phyloP scores from a whole-genome alignment of 495 filamentous ascomycete species.

The Aspergillus kassunensis region DNA sequence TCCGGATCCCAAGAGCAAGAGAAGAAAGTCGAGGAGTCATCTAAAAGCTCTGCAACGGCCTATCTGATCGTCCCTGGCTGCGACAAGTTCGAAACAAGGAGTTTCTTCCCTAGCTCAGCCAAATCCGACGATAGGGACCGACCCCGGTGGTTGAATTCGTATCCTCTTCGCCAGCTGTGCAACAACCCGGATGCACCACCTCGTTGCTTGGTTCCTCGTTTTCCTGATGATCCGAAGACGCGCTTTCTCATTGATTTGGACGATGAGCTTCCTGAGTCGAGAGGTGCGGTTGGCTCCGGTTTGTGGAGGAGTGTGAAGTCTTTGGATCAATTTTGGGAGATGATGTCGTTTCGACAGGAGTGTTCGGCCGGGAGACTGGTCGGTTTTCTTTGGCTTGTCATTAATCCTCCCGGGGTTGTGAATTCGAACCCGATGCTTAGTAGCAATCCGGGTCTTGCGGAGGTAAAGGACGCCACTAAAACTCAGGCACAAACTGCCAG shows the following conservation, averaged over 20 bases:
- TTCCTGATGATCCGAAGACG: slow-evolving; percentile 94
- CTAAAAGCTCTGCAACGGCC: slow-evolving; percentile 48
- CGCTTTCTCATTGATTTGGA: slow-evolving; percentile 87
- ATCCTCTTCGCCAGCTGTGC: slow-evolving; percentile 62
- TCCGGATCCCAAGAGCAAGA: slow-evolving; percentile 32
- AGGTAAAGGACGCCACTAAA: not conserved
- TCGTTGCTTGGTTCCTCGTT: slow-evolving; percentile 80
- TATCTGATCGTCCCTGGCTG: slow-evolving; percentile 87
- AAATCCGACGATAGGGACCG: slow-evolving; percentile 42
- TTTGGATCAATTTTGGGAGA: slow-evolving; percentile 93
- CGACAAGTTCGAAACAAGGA: slow-evolving; percentile 67
- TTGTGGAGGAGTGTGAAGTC: slow-evolving; percentile 79
- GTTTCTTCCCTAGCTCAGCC: slow-evolving; percentile 50
- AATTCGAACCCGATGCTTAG: slow-evolving; percentile 40
- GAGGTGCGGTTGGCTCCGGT: slow-evolving; percentile 41
- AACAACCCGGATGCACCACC: slow-evolving; percentile 59
- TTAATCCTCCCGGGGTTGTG: slow-evolving; percentile 50
- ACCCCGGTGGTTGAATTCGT: slow-evolving; percentile 50
- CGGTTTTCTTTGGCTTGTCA: slow-evolving; percentile 90
- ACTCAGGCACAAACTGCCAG: not conserved
- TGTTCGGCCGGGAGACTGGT: slow-evolving; percentile 87
- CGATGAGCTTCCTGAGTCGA: slow-evolving; percentile 58
- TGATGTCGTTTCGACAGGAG: slow-evolving; percentile 96
- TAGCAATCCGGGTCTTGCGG: slow-evolving; percentile 13
- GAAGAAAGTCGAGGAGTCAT: slow-evolving; percentile 32